phyloP scores from a whole-genome alignment of 2,329 filamentous ascomycete species.

The Fusarium sp. region DNA sequence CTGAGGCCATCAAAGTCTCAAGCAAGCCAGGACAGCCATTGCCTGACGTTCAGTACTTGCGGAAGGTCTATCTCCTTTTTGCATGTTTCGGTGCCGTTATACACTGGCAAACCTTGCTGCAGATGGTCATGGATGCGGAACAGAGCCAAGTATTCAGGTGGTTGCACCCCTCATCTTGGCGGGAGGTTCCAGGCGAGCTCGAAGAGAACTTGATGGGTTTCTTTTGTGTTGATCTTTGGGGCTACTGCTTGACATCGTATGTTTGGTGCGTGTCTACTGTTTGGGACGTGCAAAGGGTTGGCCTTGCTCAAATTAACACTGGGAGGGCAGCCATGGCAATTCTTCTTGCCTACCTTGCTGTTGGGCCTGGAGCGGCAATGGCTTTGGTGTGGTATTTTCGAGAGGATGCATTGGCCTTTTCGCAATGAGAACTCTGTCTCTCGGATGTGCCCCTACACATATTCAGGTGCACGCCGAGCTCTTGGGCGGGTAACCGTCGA shows the following conservation, averaged over 20 bases:
- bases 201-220: conserved; percentile 5
- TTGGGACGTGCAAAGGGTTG: conserved; percentile 23
- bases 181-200: background rate
- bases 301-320: background rate
- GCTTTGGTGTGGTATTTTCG: conserved; percentile 26
- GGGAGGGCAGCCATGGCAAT: background rate
- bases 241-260: conserved; percentile 12
- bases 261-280: conserved; percentile 14
- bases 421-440: no score
- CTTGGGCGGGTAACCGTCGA: background rate
- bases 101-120: background rate
- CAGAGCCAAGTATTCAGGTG: background rate
- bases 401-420: conserved; percentile 5
- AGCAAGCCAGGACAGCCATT: background rate
- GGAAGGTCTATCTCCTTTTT: background rate
- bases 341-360: background rate
- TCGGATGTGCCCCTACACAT: no score
- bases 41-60: background rate
- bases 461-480: no score
- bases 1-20: background rate
- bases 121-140: background rate
- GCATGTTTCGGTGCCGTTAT: background rate
- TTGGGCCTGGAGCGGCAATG: conserved; percentile 23
- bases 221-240: conserved; percentile 14
- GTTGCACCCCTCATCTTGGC: conserved; percentile 7